Evolutionary conservation across 1,139 yeast genomes (phyloP).

Genomic region (Eremothecium sinecaudum): DNA sequence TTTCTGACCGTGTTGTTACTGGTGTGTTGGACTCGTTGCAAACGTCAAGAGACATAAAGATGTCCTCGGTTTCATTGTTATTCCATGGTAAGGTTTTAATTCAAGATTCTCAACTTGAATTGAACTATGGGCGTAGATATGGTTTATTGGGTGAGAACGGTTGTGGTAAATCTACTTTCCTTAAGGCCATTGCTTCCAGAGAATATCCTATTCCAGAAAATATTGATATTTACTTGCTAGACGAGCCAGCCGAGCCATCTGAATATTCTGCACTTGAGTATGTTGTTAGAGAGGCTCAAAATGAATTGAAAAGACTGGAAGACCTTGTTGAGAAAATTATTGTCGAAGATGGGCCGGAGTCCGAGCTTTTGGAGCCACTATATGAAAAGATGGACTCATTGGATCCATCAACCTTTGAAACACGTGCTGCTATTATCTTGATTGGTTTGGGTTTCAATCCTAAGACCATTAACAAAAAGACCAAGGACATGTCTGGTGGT

Average conservation of each 20-base stretch:
- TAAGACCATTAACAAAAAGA: constrained; percentile 73
- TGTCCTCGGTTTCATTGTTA: constrained; percentile 79
- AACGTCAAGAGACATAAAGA: constrained; percentile 90
- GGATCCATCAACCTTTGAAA: constrained; percentile 94
- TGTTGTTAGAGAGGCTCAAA: constrained; percentile 94
- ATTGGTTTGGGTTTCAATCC: constrained; percentile 96
- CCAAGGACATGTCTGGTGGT: constrained; percentile 99
- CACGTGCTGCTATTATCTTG: constrained; percentile 90
- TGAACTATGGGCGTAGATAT: constrained; percentile 94
- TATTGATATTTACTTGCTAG: constrained; percentile 83
- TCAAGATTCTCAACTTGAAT: constrained; percentile 84
- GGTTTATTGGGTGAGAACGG: constrained; percentile 98
- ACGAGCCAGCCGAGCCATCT: constrained; percentile 95
- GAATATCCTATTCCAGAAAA: constrained; percentile 92
- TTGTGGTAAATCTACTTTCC: constrained; percentile 94
- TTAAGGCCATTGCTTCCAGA: constrained; percentile 88
- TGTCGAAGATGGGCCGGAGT: constrained; percentile 90
- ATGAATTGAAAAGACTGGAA: constrained; percentile 84
- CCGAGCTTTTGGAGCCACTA: constrained; percentile 71
- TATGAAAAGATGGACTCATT: constrained; percentile 92
- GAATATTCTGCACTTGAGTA: constrained; percentile 90
- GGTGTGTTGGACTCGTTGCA: constrained; percentile 87
- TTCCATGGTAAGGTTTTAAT: constrained; percentile 96
- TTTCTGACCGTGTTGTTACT: constrained; percentile 95
- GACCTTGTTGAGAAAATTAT: constrained; percentile 83